Evolutionary conservation across 768 basidiomycete species (phyloP).

Genomic region (Amanita phalloides): DNA sequence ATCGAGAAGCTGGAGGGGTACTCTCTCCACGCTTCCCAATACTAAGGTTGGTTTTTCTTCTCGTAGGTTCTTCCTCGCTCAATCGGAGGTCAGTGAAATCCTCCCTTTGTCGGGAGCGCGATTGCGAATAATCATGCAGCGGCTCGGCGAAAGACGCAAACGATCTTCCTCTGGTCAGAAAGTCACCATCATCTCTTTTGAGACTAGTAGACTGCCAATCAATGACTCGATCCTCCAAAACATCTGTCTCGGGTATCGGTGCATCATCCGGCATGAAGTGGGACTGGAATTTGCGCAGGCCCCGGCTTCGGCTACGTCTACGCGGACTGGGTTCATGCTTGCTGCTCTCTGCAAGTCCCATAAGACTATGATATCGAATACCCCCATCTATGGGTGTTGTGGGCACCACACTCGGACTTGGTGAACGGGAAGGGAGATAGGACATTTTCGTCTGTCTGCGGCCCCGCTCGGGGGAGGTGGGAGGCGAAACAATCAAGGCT

Average conservation of each 20-base stretch:
- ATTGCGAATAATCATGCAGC: background rate
- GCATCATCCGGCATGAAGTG: constrained; percentile 3
- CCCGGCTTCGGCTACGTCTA: background rate
- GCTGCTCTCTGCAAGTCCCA: constrained; percentile 11
- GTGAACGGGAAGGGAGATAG: constrained; percentile 28
- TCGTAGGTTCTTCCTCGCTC: background rate
- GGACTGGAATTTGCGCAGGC: background rate
- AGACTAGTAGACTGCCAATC: constrained; percentile 1
- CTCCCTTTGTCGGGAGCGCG: background rate
- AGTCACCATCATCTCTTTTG: constrained; percentile 5
- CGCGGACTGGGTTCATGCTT: constrained; percentile 2
- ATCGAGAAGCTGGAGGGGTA: background rate
- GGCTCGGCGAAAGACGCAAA: constrained; percentile 7
- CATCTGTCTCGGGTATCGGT: constrained; percentile 2
- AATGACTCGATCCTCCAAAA: background rate
- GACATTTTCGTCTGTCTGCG: constrained; percentile 17
- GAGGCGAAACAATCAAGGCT: constrained; percentile 14
- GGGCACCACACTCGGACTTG: constrained; percentile 36
- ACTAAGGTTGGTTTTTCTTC: background rate
- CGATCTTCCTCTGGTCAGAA: constrained; percentile 5
- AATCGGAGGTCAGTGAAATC: background rate
- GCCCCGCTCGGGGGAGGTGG: constrained; percentile 23
- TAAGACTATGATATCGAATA: constrained; percentile 8
- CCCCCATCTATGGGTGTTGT: constrained; percentile 30
- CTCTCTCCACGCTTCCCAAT: background rate